Base-by-base conservation (phyloP, 768 basidiomycete species). In the Pleurotus djamor region DNA sequence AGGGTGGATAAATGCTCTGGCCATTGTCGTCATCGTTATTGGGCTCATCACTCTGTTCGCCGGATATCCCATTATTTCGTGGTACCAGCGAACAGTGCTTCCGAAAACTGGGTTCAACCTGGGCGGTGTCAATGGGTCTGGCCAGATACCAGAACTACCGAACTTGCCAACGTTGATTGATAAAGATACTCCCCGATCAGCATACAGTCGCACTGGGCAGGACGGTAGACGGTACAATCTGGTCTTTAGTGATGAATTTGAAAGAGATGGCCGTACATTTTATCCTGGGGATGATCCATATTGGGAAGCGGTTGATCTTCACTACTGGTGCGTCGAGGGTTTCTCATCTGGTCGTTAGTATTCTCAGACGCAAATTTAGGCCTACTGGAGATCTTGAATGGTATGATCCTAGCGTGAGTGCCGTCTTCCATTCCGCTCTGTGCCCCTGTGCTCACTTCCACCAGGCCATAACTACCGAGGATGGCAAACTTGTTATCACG, bases 71-170 rank as follows among this genome's bases (percentile, higher is more conserved):
- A 86, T 97, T 68, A 83, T 94, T 60, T 75, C 80, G 52, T 83
- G 82, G 63, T 84, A 72, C 61, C 74, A 73, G 37, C 73, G 73
- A 59, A 70, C 68, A 8, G 59, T 68, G 14, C 60, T 68, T 10
- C 37, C 65, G 57, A 69, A 74, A 13, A 58, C 74, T 36, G 90
- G 90, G 8, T 95, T 86, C 73, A 96, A 96, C 69, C 78, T 96
- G n/a, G 96, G 95, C 16, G 91, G 91, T 3, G 87, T 92, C 64
- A 98, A 98, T 66, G 83, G 74, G 13, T 80, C 89, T 0, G 96
- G 96, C 2, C 96, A 98, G 73, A 87, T 98, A 35, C 94, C 96
- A 0, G 71, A 76, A 54, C 81, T 96, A 2, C 79, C 86, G 4
- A 82, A 83, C 58, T 71, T 95, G 60, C 89, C 87, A 0, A 71